These are phyloP conservation scores for Acacia melanoxylon DNA, from an alignment of 306 rosid genomes.

Conservation along the genomic window DNA sequence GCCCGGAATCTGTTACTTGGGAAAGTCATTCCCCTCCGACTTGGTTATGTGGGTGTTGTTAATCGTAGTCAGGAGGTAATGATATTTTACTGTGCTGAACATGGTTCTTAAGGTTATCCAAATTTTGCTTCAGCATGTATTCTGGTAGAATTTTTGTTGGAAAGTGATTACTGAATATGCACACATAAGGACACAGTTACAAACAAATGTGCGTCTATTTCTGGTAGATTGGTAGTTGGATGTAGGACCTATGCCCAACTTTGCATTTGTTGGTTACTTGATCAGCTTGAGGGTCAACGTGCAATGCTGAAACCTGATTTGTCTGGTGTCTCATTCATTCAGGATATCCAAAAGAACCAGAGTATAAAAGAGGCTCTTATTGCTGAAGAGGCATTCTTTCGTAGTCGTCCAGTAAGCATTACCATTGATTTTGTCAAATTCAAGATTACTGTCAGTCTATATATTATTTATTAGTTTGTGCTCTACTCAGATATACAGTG, in stretches of 20 bases:
- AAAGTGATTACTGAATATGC: slow-evolving; percentile 1
- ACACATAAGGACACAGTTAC: background rate
- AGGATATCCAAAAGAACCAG: slow-evolving; percentile 83
- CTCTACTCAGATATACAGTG: slow-evolving; percentile 71
- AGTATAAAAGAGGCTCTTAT: slow-evolving; percentile 93
- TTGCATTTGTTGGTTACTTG: slow-evolving; percentile 26
- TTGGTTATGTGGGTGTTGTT: slow-evolving; percentile 95
- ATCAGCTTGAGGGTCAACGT: slow-evolving; percentile 17
- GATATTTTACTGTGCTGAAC: slow-evolving; percentile 7
- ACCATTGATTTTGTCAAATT: slow-evolving; percentile 9
- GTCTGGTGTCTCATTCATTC: slow-evolving; percentile 39
- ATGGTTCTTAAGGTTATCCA: slow-evolving; percentile 13
- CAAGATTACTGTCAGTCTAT: slow-evolving; percentile 9
- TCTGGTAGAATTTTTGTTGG: slow-evolving; percentile 12
- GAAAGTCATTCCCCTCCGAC: slow-evolving; percentile 94
- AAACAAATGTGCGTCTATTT: background rate
- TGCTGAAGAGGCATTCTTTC: slow-evolving; percentile 92
- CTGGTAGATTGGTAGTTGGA: background rate
- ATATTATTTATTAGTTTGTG: slow-evolving; percentile 23
- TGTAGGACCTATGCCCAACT: background rate
- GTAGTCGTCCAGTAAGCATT: slow-evolving; percentile 86
- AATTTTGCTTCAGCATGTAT: slow-evolving; percentile 16
- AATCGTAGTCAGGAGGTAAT: slow-evolving; percentile 99
- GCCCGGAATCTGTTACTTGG: slow-evolving; percentile 94
- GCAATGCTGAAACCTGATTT: slow-evolving; percentile 31